phyloP scores from a whole-genome alignment of 192 early-diverging fungal genomes.

The Ramicandelaber brevisporus region DNA sequence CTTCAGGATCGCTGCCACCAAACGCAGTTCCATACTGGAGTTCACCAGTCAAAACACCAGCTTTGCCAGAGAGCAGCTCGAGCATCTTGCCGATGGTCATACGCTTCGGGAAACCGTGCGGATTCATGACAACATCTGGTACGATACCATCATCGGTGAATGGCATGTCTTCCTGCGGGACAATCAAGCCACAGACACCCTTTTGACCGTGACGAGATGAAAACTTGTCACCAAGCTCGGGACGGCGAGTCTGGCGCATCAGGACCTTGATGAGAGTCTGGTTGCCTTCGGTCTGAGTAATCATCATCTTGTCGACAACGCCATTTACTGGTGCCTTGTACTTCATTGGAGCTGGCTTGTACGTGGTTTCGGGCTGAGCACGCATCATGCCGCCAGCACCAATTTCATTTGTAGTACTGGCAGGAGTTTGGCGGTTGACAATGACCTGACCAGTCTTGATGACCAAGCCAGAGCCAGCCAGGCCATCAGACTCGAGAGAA shows the following conservation, averaged over 20 bases:
- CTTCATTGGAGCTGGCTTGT: constrained; percentile 41
- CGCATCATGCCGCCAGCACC: constrained; percentile 18
- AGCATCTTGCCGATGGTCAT: constrained; percentile 99
- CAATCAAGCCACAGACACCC: constrained; percentile 89
- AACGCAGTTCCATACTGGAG: constrained; percentile 92
- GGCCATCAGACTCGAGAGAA: constrained; percentile 66
- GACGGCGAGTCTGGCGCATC: constrained; percentile 76
- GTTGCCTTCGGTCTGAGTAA: constrained; percentile 81
- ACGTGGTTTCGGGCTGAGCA: constrained; percentile 23
- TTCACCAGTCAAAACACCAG: constrained; percentile 72
- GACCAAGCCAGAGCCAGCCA: constrained; percentile 60
- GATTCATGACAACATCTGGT: constrained; percentile 98
- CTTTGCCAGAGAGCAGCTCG: constrained; percentile 87
- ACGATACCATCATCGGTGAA: constrained; percentile 72
- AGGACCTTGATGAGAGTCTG: constrained; percentile 77
- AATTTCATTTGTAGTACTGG: constrained; percentile 30
- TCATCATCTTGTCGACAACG: constrained; percentile 74
- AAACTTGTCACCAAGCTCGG: constrained; percentile 96
- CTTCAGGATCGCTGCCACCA: constrained; percentile 81
- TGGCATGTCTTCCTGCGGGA: constrained; percentile 93
- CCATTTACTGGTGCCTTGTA: constrained; percentile 81
- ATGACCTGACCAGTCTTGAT: constrained; percentile 41
- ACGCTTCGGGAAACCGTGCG: constrained; percentile 92
- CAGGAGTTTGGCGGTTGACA: constrained; percentile 74
- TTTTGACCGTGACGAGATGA: constrained; percentile 96